Evolutionary conservation across 306 rosid species (phyloP).

Genomic region (Cicer pinnatifidum): DNA sequence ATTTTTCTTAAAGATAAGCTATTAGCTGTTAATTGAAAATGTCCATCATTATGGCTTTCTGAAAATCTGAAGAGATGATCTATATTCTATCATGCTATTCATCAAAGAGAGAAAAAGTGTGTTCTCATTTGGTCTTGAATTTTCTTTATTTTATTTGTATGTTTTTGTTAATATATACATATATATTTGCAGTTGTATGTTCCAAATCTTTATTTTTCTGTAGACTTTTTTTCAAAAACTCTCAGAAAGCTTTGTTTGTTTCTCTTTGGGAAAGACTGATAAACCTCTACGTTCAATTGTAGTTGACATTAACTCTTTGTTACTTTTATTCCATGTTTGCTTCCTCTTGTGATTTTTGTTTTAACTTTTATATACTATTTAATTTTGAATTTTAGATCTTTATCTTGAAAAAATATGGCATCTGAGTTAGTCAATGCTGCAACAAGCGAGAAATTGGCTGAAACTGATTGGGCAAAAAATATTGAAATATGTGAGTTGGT

Average conservation of each 20-base stretch:
- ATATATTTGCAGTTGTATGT: constrained; percentile 6
- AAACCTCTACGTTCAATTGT: constrained; percentile 8
- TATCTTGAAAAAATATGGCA: constrained; percentile 66
- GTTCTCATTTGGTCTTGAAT: constrained; percentile 33
- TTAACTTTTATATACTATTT: constrained; percentile 18
- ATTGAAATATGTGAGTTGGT: constrained; percentile 89
- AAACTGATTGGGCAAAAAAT: constrained; percentile 86
- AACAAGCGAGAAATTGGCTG: constrained; percentile 77
- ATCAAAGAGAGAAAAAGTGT: constrained; percentile 19
- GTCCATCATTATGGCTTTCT: constrained; percentile 25
- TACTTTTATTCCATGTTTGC: constrained; percentile 8
- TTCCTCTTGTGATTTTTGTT: constrained; percentile 29
- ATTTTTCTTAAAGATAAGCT: constrained; percentile 21
- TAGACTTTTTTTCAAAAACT: constrained; percentile 7
- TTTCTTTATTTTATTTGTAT: neutral
- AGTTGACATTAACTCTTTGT: constrained; percentile 33
- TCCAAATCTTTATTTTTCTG: constrained; percentile 11
- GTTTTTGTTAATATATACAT: constrained; percentile 2
- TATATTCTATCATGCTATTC: constrained; percentile 4
- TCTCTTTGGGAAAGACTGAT: constrained; percentile 19
- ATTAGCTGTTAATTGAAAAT: constrained; percentile 1
- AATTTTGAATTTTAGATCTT: constrained; percentile 27
- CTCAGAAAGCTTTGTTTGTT: constrained; percentile 20
- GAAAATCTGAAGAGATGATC: constrained; percentile 16
- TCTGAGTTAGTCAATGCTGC: constrained; percentile 84